These are phyloP conservation scores for Phytophthora cajani DNA, from an alignment of 352 stramenopile species.

Conservation along the genomic window DNA sequence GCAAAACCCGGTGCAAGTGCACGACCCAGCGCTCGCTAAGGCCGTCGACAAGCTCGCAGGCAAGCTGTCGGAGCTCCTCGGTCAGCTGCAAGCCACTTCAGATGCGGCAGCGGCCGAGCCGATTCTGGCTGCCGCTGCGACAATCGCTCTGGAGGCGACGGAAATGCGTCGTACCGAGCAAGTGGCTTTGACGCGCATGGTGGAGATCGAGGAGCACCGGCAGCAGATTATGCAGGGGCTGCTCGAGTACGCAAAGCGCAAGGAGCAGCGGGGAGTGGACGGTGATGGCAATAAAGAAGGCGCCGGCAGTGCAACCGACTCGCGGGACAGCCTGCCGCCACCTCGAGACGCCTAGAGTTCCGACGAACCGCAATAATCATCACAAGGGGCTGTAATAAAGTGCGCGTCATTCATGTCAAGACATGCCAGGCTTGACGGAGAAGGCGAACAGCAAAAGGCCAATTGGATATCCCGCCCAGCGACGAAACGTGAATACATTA, in stretches of 20 bases:
- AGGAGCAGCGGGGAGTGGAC: constrained; percentile 37
- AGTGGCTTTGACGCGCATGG: constrained; percentile 49
- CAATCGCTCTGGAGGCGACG: constrained; percentile 53
- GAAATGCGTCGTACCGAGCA: constrained; percentile 59
- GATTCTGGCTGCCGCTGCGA: constrained; percentile 37
- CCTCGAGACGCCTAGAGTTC: neutral
- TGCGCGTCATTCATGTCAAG: constrained; percentile 8
- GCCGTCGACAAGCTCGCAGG: constrained; percentile 66
- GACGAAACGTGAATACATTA: too few species aligned
- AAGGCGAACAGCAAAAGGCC: constrained; percentile 17
- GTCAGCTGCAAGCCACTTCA: constrained; percentile 33
- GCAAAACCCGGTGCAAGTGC: constrained; percentile 44
- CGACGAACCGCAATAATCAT: constrained; percentile 2
- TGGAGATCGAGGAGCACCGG: constrained; percentile 70
- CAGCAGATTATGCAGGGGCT: constrained; percentile 70
- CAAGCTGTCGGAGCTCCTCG: constrained; percentile 51
- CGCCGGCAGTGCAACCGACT: neutral
- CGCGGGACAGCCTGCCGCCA: neutral
- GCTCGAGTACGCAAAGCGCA: constrained; percentile 64
- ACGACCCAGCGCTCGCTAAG: constrained; percentile 65
- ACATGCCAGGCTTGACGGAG: neutral
- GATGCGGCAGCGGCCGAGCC: constrained; percentile 25
- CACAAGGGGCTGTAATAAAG: neutral
- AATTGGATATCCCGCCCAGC: neutral
- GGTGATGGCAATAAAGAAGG: constrained; percentile 12